phyloP scores from a whole-genome alignment of 495 filamentous ascomycete species.

The Lineolata rhizophorae region DNA sequence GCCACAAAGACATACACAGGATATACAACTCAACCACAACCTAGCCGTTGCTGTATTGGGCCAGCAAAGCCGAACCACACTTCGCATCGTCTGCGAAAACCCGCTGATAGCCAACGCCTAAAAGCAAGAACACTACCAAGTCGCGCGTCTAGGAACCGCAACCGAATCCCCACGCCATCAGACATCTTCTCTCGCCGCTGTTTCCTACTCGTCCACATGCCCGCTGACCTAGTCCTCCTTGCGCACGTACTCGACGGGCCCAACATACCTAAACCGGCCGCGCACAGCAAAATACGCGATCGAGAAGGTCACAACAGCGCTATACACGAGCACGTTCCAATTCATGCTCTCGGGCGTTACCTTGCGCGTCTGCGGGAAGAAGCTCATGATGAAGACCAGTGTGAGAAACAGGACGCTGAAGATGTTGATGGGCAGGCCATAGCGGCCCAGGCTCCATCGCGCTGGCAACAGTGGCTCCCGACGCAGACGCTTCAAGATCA shows the following conservation, averaged over 20 bases:
- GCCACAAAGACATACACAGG: too few species aligned
- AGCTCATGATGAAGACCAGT: conserved; percentile 12
- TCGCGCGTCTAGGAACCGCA: too few species aligned
- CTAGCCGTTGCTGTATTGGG: too few species aligned
- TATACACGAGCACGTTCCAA: conserved; percentile 14
- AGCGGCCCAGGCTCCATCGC: conserved; percentile 15
- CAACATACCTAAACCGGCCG: conserved; percentile 11
- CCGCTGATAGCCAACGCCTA: too few species aligned
- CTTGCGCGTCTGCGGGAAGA: conserved; percentile 12
- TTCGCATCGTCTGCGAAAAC: too few species aligned
- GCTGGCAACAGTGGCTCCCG: conserved; percentile 12
- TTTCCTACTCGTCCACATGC: too few species aligned
- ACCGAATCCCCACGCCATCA: too few species aligned
- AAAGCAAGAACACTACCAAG: too few species aligned
- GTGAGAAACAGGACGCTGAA: conserved; percentile 12
- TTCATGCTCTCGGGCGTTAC: conserved; percentile 10
- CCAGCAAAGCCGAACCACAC: too few species aligned
- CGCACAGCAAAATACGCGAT: conserved; percentile 9
- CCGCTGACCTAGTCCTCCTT: background rate
- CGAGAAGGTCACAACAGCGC: conserved; percentile 11
- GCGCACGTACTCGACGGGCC: background rate
- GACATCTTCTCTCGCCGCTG: too few species aligned
- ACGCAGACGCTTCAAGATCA: conserved; percentile 12
- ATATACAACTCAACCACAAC: too few species aligned
- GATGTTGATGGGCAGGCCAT: conserved; percentile 12